These are phyloP conservation scores for Dissophora globulifera DNA, from an alignment of 192 early-diverging fungal species.

Conservation along the genomic window DNA sequence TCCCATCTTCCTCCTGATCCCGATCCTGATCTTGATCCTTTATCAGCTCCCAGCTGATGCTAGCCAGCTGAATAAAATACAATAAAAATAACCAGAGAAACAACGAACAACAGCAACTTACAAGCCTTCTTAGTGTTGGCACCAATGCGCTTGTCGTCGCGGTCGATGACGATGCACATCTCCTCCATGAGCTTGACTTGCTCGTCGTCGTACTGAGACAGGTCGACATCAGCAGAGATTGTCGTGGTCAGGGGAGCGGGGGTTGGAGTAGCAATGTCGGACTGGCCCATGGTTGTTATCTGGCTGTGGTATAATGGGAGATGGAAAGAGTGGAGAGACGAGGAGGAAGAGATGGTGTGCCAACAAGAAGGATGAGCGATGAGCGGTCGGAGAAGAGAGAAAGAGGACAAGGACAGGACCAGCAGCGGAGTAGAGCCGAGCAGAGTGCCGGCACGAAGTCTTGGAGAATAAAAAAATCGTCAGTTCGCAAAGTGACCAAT, in stretches of 20 bases:
- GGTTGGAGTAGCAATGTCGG: constrained; percentile 28
- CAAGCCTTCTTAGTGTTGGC: constrained; percentile 93
- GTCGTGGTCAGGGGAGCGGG: constrained; percentile 29
- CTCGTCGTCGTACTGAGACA: constrained; percentile 76
- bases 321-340: not conserved
- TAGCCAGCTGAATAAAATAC: not conserved
- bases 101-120: no score
- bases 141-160: constrained; percentile 86
- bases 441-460: no score
- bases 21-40: no score
- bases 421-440: not conserved
- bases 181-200: constrained; percentile 97
- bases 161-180: constrained; percentile 95
- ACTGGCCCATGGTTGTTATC: constrained; percentile 28
- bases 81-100: no score
- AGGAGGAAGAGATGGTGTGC: not conserved
- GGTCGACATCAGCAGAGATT: constrained; percentile 64
- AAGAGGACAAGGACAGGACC: not conserved
- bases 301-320: not conserved
- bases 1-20: no score
- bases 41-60: not conserved
- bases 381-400: not conserved
- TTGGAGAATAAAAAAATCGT: constrained; percentile 29
- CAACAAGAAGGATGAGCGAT: not conserved
- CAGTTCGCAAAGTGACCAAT: constrained; percentile 25